phyloP scores from a whole-genome alignment of 2,329 filamentous ascomycete genomes.

The Aspergillus candidus region DNA sequence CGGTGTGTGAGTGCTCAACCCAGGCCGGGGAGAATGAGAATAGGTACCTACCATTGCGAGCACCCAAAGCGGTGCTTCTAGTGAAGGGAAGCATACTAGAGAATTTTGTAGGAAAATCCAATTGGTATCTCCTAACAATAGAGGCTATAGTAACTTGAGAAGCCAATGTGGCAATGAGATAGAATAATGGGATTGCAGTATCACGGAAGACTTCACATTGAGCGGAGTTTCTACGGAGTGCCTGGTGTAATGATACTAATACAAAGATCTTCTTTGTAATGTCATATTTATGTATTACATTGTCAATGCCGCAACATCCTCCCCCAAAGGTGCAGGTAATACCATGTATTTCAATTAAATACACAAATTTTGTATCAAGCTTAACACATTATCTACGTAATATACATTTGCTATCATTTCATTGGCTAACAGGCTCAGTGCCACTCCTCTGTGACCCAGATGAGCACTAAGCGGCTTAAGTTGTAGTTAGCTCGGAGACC shows the following conservation, averaged over 20 bases:
- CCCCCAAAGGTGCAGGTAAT: no score
- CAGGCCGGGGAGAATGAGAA: background rate
- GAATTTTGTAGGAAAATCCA: background rate
- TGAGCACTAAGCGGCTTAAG: no score
- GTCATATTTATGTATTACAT: no score
- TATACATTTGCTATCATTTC: no score
- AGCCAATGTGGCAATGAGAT: background rate
- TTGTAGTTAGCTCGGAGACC: no score
- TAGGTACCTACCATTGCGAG: constrained; percentile 21
- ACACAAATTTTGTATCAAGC: no score
- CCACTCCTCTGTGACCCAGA: no score
- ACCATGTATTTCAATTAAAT: no score
- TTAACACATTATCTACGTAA: no score
- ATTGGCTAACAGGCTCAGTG: no score
- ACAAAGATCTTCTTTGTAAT: no score
- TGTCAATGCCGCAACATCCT: no score
- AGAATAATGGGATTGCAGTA: background rate
- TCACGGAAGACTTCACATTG: constrained; percentile 1
- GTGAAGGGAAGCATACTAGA: constrained; percentile 23
- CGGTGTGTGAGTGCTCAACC: constrained; percentile 16
- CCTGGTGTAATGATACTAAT: background rate
- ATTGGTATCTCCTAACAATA: background rate
- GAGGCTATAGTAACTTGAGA: background rate
- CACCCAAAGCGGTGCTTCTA: constrained; percentile 22
- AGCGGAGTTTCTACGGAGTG: background rate